These are phyloP conservation scores for Sporothrix globosa DNA, from an alignment of 2,329 filamentous ascomycete genomes.

Conservation along the genomic window DNA sequence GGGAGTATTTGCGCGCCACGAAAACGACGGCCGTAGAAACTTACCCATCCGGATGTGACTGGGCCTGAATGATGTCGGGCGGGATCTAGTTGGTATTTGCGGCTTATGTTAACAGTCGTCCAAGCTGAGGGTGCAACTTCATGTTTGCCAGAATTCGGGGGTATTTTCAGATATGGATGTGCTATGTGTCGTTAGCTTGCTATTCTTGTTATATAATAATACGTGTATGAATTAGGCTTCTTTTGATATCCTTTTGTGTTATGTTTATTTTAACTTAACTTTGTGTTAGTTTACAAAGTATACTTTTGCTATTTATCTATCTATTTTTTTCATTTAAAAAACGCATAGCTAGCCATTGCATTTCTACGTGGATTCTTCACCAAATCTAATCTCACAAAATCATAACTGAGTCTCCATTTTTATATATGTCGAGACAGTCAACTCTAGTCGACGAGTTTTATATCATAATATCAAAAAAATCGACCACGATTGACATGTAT, in stretches of 20 bases:
- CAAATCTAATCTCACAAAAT: no score
- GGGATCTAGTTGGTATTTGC: no score
- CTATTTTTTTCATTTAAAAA: background rate
- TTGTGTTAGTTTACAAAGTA: background rate
- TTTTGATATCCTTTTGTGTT: background rate
- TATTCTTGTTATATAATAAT: background rate
- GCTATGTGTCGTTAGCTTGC: background rate
- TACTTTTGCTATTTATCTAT: background rate
- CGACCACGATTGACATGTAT: background rate
- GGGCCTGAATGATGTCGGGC: background rate
- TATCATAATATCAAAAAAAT: background rate
- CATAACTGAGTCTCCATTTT: no score
- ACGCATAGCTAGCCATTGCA: no score
- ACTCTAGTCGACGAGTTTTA: background rate
- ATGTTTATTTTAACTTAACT: no score
- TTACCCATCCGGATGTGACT: background rate
- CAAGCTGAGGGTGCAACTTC: no score
- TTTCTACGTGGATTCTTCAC: no score
- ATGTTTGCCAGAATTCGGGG: background rate
- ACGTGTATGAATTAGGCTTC: background rate
- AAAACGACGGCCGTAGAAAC: background rate
- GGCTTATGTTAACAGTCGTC: no score
- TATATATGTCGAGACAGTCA: background rate
- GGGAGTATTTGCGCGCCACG: background rate
- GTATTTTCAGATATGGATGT: constrained; percentile 5